These are phyloP conservation scores for Xylariaceae sp. DNA, from an alignment of 2,329 filamentous ascomycete species.

Conservation along the genomic window DNA sequence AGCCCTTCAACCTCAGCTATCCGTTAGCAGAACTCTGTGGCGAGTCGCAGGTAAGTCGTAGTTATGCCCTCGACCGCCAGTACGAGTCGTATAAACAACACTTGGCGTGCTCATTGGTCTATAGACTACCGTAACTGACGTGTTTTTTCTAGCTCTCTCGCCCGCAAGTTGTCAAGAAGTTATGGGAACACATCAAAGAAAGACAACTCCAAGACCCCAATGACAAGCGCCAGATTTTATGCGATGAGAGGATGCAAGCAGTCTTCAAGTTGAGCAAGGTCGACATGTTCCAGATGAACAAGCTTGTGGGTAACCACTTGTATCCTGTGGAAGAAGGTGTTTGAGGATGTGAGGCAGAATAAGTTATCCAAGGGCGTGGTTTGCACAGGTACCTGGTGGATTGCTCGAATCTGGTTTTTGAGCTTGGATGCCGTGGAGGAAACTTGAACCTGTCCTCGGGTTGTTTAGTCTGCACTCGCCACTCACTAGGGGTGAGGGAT, in stretches of 20 bases:
- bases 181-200: conserved; percentile 92
- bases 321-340: conserved; percentile 72
- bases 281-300: conserved; percentile 99
- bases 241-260: conserved; percentile 84
- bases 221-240: conserved; percentile 88
- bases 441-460: not conserved
- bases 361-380: no score
- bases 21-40: conserved; percentile 66
- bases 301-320: conserved; percentile 82
- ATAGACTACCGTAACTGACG: conserved; percentile 2
- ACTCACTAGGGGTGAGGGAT: not conserved
- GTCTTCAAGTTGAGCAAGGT: conserved; percentile 89
- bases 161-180: conserved; percentile 90
- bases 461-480: not conserved
- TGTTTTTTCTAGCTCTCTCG: conserved; percentile 65
- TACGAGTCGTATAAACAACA: not conserved
- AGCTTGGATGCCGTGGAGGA: not conserved
- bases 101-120: not conserved
- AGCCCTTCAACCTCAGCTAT: conserved; percentile 69
- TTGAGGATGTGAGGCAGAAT: not conserved
- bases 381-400: no score
- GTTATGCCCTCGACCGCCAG: not conserved
- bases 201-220: conserved; percentile 83
- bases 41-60: conserved; percentile 54
- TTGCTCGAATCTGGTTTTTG: not conserved